Base-by-base conservation (phyloP, 345 rosid species). In the Psidium guajava region DNA sequence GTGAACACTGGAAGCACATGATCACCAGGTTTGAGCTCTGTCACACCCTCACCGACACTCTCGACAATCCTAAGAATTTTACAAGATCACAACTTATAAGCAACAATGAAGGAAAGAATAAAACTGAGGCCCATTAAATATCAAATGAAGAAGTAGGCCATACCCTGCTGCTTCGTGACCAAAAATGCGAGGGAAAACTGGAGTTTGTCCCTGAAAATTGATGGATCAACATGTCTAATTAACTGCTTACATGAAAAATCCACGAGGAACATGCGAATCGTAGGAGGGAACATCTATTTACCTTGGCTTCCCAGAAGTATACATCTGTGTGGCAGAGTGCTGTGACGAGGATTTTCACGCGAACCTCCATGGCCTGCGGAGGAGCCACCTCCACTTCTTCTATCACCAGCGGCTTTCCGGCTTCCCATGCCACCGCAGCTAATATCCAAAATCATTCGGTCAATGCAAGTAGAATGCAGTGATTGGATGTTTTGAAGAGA, bases 381-480 rank as follows among this genome's bases (percentile, higher is more conserved):
- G 93, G 92, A 8, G 92, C 92, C 85, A 91, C 92, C 82, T 91
- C 94, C 89, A 91, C 92, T 83, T 91, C 88, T 64, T 91, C 90
- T 1, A 92, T 90, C 77, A 87, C 90, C 83, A 92, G 81, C 82
- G 92, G 93, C 89, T 92, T 92, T 75, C 93, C 92, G 11, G 94
- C 91, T 85, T 92, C 92, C 93, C 93, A 92, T 69, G 92, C 91
- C 59, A 92, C 91, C 10, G 92, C 92, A 82, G 92, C 93, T 90
- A 8, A 81, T 22, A 81, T 81, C 21, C 54, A 6, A 81, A 81
- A 81, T 16, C 47, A 36, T 69, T 69, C 77, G 47, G 47, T 69
- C 9, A 69, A 69, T 69, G 77, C 77, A 69, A 69, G 47, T 21
- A 69, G 47, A 69, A 18, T 36, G 77, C 47, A 69, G 47, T 69